A percentile compares a stretch with the other conserved stretches of the same genome.
phyloP scores from a whole-genome alignment of 2,329 filamentous ascomycete species.

The Penicillium sclerotiorum region DNA sequence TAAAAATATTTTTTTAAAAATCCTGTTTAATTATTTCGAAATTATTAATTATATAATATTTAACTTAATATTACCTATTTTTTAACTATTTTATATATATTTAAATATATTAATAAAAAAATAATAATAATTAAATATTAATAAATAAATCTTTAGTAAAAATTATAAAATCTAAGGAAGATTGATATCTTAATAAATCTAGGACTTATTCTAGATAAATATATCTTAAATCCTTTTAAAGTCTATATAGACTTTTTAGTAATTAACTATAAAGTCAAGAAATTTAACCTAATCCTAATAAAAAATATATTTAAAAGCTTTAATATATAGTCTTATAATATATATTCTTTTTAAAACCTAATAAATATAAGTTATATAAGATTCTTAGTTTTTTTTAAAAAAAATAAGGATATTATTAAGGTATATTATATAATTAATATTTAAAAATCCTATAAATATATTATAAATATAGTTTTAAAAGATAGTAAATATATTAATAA shows the following conservation, averaged over 20 bases:
- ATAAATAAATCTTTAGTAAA: conserved; percentile 2
- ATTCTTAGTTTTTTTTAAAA: background rate
- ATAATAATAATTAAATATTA: conserved; percentile 4
- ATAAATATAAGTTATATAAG: background rate
- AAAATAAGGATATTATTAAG: background rate
- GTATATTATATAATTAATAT: background rate
- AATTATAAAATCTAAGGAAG: background rate
- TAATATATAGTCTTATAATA: background rate
- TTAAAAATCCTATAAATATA: too few relatives aligned
- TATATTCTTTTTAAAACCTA: background rate
- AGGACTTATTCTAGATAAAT: background rate
- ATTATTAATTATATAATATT: conserved; percentile 10
- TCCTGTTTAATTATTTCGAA: conserved; percentile 9
- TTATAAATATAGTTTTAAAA: background rate
- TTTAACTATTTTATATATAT: conserved; percentile 1
- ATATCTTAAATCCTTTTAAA: background rate
- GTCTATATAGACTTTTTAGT: background rate
- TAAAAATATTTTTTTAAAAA: conserved; percentile 4
- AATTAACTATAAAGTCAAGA: background rate
- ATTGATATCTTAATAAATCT: background rate
- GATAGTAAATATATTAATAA: background rate
- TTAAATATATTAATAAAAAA: conserved; percentile 5
- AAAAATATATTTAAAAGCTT: background rate
- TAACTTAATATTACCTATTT: background rate
- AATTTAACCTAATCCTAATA: background rate